Evolutionary conservation across 495 filamentous ascomycete species (phyloP).

Genomic region (Penicillium crystallinum): DNA sequence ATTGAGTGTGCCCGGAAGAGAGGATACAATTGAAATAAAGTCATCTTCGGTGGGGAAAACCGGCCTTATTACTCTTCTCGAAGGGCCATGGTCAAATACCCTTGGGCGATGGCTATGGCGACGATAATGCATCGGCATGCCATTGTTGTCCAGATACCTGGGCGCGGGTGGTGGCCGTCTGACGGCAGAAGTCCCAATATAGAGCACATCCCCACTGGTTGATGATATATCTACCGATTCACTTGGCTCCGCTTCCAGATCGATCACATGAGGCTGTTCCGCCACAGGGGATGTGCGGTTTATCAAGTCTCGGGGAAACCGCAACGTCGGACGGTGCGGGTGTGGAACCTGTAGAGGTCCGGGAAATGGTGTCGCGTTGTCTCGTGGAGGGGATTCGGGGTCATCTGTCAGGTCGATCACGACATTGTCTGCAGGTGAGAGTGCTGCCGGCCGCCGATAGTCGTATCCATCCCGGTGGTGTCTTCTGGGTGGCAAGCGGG

Average conservation of each 20-base stretch:
- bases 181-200: constrained; percentile 23
- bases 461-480: constrained; percentile 42
- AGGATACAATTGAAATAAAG: neutral
- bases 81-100: neutral
- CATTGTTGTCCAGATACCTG: constrained; percentile 4
- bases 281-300: neutral
- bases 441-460: constrained; percentile 42
- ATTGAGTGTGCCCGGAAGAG: constrained; percentile 1
- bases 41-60: neutral
- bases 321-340: neutral
- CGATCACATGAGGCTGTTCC: constrained; percentile 22
- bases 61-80: neutral
- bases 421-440: constrained; percentile 23
- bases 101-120: neutral
- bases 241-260: constrained; percentile 28
- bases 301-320: constrained; percentile 20
- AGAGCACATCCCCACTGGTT: constrained; percentile 37
- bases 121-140: neutral
- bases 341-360: neutral
- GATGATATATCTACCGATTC: constrained; percentile 18
- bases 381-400: constrained; percentile 32
- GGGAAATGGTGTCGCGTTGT: neutral
- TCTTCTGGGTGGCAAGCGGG: constrained; percentile 22
- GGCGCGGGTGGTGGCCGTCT: constrained; percentile 7
- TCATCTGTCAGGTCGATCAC: constrained; percentile 56